A percentile compares a stretch with the other conserved stretches of the same genome.
phyloP scores from a whole-genome alignment of 2,329 filamentous ascomycete species.

The Colletotrichum sp. region DNA sequence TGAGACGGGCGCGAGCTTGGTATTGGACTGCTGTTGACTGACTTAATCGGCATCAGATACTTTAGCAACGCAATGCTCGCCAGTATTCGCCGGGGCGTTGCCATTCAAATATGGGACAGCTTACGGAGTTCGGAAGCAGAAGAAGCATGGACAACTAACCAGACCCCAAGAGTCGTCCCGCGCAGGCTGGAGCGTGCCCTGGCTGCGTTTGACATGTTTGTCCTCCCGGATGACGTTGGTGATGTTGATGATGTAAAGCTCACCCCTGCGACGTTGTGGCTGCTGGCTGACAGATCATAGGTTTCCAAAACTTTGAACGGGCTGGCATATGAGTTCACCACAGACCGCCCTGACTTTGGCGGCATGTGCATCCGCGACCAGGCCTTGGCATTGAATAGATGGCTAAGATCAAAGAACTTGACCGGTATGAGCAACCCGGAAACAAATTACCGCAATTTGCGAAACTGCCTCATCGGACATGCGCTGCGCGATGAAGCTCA shows the following conservation, averaged over 20 bases:
- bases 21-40: neutral
- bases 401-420: conserved; percentile 71
- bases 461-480: conserved; percentile 87
- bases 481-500: conserved; percentile 75
- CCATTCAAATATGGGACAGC: conserved; percentile 74
- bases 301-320: conserved; percentile 68
- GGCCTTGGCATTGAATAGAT: conserved; percentile 70
- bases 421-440: conserved; percentile 71
- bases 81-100: conserved; percentile 80
- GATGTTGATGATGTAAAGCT: conserved; percentile 72
- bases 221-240: conserved; percentile 73
- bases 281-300: conserved; percentile 38
- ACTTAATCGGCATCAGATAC: conserved; percentile 55
- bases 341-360: conserved; percentile 55
- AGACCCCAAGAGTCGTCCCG: neutral
- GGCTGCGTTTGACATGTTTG: conserved; percentile 88
- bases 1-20: conserved; percentile 11
- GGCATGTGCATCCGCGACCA: conserved; percentile 66
- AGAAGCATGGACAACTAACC: neutral
- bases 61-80: conserved; percentile 77
- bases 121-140: conserved; percentile 41
- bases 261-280: neutral
- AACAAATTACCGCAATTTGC: conserved; percentile 74
- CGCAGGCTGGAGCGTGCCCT: conserved; percentile 71
- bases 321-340: conserved; percentile 61